Evolutionary conservation across 805 yeast genomes (phyloP).

Genomic region (Candida pseudoglaebosa): DNA sequence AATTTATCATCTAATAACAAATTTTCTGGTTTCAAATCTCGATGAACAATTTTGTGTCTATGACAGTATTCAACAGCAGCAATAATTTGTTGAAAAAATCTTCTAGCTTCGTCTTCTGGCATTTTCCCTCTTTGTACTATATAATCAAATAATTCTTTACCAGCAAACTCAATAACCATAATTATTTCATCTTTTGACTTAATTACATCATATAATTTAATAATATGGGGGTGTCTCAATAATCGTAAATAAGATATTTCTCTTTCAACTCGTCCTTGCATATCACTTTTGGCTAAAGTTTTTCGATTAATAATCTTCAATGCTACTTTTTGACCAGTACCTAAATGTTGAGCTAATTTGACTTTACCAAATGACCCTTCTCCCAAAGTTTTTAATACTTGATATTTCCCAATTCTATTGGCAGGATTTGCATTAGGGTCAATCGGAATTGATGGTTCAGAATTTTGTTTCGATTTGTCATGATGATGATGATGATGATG

Average conservation of each 20-base stretch:
- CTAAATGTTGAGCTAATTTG: constrained; percentile 82
- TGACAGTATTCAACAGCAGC: constrained; percentile 97
- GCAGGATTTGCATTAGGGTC: constrained; percentile 31
- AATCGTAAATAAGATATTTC: constrained; percentile 87
- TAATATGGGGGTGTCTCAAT: constrained; percentile 92
- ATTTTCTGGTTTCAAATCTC: constrained; percentile 96
- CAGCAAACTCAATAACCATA: constrained; percentile 96
- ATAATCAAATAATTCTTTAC: constrained; percentile 93
- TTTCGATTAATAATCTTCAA: constrained; percentile 88
- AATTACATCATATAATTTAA: constrained; percentile 91
- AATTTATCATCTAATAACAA: constrained; percentile 81
- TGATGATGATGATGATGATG: constrained; percentile 10
- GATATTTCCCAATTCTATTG: constrained; percentile 81
- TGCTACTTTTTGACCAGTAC: constrained; percentile 91
- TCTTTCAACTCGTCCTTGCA: constrained; percentile 95
- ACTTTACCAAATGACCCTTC: constrained; percentile 98
- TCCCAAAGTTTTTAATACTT: constrained; percentile 86
- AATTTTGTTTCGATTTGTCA: constrained; percentile 8
- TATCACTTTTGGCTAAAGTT: constrained; percentile 88
- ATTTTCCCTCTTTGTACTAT: constrained; percentile 91
- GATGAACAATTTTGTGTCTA: constrained; percentile 91
- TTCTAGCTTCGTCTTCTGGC: constrained; percentile 86
- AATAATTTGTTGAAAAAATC: constrained; percentile 93
- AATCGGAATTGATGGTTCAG: constrained; percentile 10
- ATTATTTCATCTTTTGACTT: constrained; percentile 93